These are phyloP conservation scores for Diaporthe vexans DNA, from an alignment of 2,329 filamentous ascomycete species.

Conservation along the genomic window DNA sequence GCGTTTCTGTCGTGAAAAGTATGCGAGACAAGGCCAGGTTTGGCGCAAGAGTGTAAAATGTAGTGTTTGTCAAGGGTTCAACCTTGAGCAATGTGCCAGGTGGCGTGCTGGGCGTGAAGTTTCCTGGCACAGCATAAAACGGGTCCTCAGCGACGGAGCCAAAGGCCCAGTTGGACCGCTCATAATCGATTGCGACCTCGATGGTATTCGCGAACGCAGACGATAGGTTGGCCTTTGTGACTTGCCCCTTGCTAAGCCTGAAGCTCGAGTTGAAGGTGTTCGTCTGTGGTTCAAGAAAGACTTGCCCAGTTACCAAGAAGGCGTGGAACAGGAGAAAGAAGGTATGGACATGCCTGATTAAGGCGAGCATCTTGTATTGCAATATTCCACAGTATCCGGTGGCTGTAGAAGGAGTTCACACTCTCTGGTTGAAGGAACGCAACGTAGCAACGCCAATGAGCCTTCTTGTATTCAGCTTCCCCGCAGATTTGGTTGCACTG, in stretches of 20 bases:
- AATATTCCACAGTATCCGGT: background rate
- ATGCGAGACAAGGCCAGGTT: slow-evolving; percentile 62
- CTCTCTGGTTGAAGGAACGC: background rate
- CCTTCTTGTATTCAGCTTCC: background rate
- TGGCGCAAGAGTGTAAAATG: slow-evolving; percentile 56
- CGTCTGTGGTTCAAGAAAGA: slow-evolving; percentile 4
- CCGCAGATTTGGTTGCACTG: background rate
- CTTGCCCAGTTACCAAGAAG: background rate
- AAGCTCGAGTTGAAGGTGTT: slow-evolving; percentile 50
- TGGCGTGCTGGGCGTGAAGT: slow-evolving; percentile 35
- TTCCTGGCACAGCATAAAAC: slow-evolving; percentile 56
- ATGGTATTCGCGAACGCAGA: slow-evolving; percentile 42
- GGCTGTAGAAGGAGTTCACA: background rate
- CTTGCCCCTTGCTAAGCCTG: slow-evolving; percentile 46
- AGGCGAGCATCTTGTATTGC: background rate
- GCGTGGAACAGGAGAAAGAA: background rate
- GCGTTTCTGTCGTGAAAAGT: slow-evolving; percentile 60
- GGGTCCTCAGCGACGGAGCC: slow-evolving; percentile 51
- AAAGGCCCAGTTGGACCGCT: slow-evolving; percentile 51
- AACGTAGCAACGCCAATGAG: background rate
- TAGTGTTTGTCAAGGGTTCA: slow-evolving; percentile 55
- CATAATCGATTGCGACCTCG: slow-evolving; percentile 47
- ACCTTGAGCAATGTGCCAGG: slow-evolving; percentile 57
- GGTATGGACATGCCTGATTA: background rate
- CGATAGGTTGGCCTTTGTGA: slow-evolving; percentile 45